Evolutionary conservation across 768 basidiomycete genomes (phyloP).

Genomic region (Strobilomyces confusus): DNA sequence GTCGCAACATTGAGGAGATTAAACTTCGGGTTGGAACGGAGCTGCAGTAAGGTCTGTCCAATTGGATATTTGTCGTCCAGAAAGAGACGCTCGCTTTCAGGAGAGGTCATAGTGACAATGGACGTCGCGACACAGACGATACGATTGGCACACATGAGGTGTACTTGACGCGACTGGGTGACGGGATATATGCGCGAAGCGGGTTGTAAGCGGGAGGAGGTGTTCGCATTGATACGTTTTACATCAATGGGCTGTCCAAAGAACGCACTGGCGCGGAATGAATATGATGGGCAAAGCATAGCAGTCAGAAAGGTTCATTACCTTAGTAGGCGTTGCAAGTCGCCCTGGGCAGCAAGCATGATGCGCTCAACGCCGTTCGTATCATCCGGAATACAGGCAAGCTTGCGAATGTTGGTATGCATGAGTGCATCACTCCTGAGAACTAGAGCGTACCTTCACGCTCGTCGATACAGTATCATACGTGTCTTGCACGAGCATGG

Average conservation of each 20-base stretch:
- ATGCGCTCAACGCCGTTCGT: slow-evolving; percentile 61
- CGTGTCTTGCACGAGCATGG: slow-evolving; percentile 25
- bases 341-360: slow-evolving; percentile 64
- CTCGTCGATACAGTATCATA: slow-evolving; percentile 23
- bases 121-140: slow-evolving; percentile 63
- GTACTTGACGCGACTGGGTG: slow-evolving; percentile 60
- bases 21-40: slow-evolving; percentile 53
- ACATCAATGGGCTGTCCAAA: slow-evolving; percentile 61
- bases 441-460: slow-evolving; percentile 23
- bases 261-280: slow-evolving; percentile 48
- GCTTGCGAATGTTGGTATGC: slow-evolving; percentile 2
- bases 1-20: slow-evolving; percentile 51
- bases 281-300: neutral
- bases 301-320: slow-evolving; percentile 19
- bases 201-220: slow-evolving; percentile 29
- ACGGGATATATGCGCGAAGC: slow-evolving; percentile 50
- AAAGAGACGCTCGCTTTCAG: slow-evolving; percentile 55
- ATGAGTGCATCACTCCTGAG: slow-evolving; percentile 3
- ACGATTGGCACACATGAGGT: slow-evolving; percentile 53
- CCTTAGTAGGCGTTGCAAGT: slow-evolving; percentile 68
- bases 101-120: slow-evolving; percentile 56
- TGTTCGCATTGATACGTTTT: slow-evolving; percentile 52
- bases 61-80: slow-evolving; percentile 65
- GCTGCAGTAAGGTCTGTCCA: slow-evolving; percentile 61
- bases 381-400: slow-evolving; percentile 21